phyloP scores from a whole-genome alignment of 2,329 filamentous ascomycete species.

The Paecilomyces dactylethromorphus region DNA sequence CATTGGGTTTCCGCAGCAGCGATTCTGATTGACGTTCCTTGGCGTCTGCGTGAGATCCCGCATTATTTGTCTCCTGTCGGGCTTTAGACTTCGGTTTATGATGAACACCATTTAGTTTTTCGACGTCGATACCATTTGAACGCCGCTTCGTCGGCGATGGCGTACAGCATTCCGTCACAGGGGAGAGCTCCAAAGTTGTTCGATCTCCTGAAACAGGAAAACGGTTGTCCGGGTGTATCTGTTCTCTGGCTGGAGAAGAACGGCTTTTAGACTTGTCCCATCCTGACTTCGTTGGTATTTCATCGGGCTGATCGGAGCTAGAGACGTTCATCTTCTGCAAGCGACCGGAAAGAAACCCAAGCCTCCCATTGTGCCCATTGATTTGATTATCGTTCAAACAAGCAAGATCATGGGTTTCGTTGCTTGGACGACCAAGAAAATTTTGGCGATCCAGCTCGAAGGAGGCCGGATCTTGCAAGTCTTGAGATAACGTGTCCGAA shows the following conservation, averaged over 20 bases:
- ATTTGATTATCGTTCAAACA: constrained; percentile 7
- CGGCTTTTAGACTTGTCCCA: constrained; percentile 17
- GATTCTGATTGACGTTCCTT: constrained; percentile 26
- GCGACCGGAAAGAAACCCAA: constrained; percentile 29
- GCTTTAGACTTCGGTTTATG: constrained; percentile 30
- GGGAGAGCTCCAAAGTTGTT: constrained; percentile 15
- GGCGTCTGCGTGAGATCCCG: constrained; percentile 13
- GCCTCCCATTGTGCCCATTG: constrained; percentile 23
- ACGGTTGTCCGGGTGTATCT: constrained; percentile 14
- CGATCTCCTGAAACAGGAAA: constrained; percentile 17
- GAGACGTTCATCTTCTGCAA: constrained; percentile 32
- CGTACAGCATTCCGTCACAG: constrained; percentile 23
- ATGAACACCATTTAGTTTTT: constrained; percentile 26
- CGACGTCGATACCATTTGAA: constrained; percentile 24
- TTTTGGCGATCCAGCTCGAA: constrained; percentile 28
- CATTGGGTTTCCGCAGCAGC: constrained; percentile 25
- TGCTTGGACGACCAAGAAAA: constrained; percentile 18
- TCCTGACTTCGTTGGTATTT: constrained; percentile 16
- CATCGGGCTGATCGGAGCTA: constrained; percentile 22
- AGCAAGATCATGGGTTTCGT: constrained; percentile 15
- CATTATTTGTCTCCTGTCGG: constrained; percentile 20
- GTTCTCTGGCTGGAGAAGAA: constrained; percentile 2
- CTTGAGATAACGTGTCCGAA: constrained; percentile 32
- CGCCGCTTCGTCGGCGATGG: constrained; percentile 26
- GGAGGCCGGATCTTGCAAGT: constrained; percentile 28